Evolutionary conservation across 768 basidiomycete species (phyloP), one percentile per base, ranked within the genome.

Genomic region (Leccinum fibrillosum): DNA sequence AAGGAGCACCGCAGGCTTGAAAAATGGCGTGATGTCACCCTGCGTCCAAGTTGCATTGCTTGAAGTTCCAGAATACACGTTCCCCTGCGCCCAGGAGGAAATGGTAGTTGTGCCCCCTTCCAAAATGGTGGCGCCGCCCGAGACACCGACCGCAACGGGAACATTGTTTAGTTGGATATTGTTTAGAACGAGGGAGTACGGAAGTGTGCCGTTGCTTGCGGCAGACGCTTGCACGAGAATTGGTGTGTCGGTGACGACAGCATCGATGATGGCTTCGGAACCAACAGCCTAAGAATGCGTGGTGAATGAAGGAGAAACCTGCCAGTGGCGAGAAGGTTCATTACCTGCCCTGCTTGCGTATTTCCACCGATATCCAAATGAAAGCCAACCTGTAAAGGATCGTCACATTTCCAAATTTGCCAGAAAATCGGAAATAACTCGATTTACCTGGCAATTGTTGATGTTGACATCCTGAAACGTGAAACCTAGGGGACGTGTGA

Each of bases 61-160:
- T 48, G 73, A 76, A 4, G 80, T 78, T 30, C 89, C 89, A 0
- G 72, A 75, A 70, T 80, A 92, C 13, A 85, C 75, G 62, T 91
- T 82, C 39, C 90, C 90, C 70, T 92, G 89, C 4, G 74, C 88
- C 90, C 90, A 92, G 4, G 84, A 82, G 0, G 70, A 63, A 39
- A 75, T 75, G 15, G 63, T 69, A 19, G 54, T 69, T 3, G 71
- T 72, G 17, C 75, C 77, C 9, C 77, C 77, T 0, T 63, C 53
- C 11, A 81, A 69, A 9, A 79, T 61, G 2, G 67, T 71, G 9
- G 44, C 61, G 7, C 77, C 76, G 32, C 62, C 58, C 6, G 60
- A 73, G 11, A 52, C 30, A 10, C 69, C 73, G 15, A 81, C 71
- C 10, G 74, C 70, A 5, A 55, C 69, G 4, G 69, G 60, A 39